Percentiles rank a stretch among this genome's conserved stretches.
Conservation (phyloP, 257 asterid species). For the Echites panduratus region DNA sequence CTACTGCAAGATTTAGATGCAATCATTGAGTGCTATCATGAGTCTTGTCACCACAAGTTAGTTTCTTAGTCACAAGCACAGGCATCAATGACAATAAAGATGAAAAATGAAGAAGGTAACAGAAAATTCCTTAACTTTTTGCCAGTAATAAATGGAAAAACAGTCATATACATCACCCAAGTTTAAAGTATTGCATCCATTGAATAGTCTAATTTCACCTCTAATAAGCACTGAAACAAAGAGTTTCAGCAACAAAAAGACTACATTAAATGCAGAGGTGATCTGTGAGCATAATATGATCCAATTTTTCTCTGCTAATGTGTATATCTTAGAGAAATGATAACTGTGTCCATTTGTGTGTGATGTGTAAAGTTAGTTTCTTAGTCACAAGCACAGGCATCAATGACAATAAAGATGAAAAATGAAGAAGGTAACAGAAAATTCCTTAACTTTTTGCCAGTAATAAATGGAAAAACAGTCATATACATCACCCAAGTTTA, state of each 20-base stretch:
- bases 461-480: neutral
- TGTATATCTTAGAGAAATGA: neutral
- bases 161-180: neutral
- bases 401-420: neutral
- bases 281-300: neutral
- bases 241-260: neutral
- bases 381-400: neutral
- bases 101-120: neutral
- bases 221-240: neutral
- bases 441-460: neutral
- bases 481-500: neutral
- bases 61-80: neutral
- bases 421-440: neutral
- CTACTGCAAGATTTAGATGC: neutral
- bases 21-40: neutral
- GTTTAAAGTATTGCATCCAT: neutral
- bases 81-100: neutral
- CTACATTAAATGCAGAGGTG: neutral
- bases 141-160: neutral
- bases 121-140: neutral
- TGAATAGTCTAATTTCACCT: neutral
- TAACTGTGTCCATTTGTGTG: neutral
- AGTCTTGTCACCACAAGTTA: neutral
- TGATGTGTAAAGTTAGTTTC: neutral
- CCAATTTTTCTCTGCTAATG: neutral